Percentiles rank a stretch among this genome's conserved stretches.
These are phyloP conservation scores for Candida silvicultrix DNA, from an alignment of 805 yeast genomes.

Conservation along the genomic window DNA sequence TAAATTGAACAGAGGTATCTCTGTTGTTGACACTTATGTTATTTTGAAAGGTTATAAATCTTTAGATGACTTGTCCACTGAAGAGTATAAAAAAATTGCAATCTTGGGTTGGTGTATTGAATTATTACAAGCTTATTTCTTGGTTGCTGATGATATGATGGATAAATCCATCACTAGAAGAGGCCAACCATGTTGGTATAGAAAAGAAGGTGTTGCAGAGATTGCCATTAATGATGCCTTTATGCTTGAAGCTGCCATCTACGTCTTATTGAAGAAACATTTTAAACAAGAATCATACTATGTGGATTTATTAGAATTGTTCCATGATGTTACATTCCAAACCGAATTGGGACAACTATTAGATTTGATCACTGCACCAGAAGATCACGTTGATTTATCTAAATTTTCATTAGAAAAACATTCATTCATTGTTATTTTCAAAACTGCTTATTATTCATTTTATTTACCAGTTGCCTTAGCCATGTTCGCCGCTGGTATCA, in stretches of 20 bases:
- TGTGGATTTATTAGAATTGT: constrained; percentile 83
- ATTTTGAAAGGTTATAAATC: constrained; percentile 61
- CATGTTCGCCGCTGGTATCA: constrained; percentile 84
- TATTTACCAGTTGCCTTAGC: constrained; percentile 97
- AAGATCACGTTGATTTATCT: constrained; percentile 81
- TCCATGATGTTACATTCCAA: constrained; percentile 96
- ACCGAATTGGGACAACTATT: constrained; percentile 96
- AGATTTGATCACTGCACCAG: constrained; percentile 96
- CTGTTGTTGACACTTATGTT: constrained; percentile 89
- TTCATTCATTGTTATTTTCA: constrained; percentile 90
- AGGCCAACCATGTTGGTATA: constrained; percentile 99
- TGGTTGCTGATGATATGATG: constrained; percentile 99
- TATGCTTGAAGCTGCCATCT: constrained; percentile 93
- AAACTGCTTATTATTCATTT: constrained; percentile 96
- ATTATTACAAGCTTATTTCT: constrained; percentile 89
- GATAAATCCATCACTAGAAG: constrained; percentile 94
- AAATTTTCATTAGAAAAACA: constrained; percentile 87
- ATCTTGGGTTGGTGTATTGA: constrained; percentile 94
- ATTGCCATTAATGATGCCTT: constrained; percentile 97
- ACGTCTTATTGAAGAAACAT: constrained; percentile 80
- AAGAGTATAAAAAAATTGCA: constrained; percentile 79
- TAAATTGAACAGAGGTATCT: constrained; percentile 90
- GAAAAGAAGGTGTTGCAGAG: constrained; percentile 69
- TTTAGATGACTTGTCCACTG: constrained; percentile 51
- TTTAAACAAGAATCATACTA: constrained; percentile 80